Evolutionary conservation across 2,329 filamentous ascomycete species (phyloP).

Genomic region (Helicocarpus griseus): DNA sequence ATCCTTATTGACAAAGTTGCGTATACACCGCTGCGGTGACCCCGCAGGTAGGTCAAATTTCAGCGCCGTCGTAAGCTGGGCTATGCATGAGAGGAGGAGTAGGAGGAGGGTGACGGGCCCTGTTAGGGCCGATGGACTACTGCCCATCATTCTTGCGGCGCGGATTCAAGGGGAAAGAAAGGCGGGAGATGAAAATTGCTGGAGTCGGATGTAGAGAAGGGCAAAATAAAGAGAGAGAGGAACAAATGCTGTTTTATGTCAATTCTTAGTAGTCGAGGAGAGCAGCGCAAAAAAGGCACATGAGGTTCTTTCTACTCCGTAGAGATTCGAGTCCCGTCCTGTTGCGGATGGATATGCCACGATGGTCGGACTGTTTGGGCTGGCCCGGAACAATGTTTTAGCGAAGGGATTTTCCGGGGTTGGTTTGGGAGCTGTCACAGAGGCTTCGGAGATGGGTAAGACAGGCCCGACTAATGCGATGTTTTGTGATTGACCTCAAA

Average conservation of each 20-base stretch:
- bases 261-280: too few species aligned
- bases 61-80: conserved; percentile 50
- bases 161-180: background rate
- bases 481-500: too few species aligned
- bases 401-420: background rate
- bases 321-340: too few species aligned
- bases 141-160: conserved; percentile 19
- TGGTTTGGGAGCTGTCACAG: background rate
- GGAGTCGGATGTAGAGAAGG: too few species aligned
- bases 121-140: conserved; percentile 6
- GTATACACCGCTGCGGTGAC: conserved; percentile 90
- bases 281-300: too few species aligned
- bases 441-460: too few species aligned
- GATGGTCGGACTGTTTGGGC: background rate
- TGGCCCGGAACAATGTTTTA: background rate
- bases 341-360: conserved; percentile 2
- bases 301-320: too few species aligned
- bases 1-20: conserved; percentile 88
- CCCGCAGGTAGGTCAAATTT: conserved; percentile 86
- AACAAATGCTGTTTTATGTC: background rate
- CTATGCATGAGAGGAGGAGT: conserved; percentile 24
- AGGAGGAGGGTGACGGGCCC: conserved; percentile 15
- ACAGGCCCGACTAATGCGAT: too few species aligned
- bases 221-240: background rate
- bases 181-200: too few species aligned